These are phyloP conservation scores for Umbellularia californica DNA, from an alignment of 164 flowering plant species.

Conservation along the genomic window DNA sequence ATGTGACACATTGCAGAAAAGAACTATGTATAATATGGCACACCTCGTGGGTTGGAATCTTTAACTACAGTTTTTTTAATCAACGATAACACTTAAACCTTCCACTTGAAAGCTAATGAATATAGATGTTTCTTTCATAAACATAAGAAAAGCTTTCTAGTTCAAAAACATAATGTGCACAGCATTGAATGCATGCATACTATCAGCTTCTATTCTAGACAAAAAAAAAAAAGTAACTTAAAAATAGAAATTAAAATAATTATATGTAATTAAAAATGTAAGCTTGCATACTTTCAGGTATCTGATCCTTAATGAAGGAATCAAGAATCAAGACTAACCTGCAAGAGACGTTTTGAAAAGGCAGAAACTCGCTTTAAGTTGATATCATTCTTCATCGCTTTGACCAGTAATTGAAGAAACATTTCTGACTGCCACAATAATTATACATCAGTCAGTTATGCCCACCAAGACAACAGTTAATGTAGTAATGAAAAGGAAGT, in stretches of 20 bases:
- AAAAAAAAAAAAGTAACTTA: conserved; percentile 1
- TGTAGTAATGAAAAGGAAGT: neutral
- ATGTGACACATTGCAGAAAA: too few species aligned
- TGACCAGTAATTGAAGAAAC: conserved; percentile 74
- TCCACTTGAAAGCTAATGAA: too few species aligned
- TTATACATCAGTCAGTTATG: neutral
- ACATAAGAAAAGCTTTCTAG: too few species aligned
- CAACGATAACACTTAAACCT: too few species aligned
- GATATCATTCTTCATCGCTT: conserved; percentile 86
- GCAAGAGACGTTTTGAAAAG: conserved; percentile 85
- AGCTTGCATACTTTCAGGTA: neutral
- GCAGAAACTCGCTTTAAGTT: conserved; percentile 86
- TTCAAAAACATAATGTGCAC: too few species aligned
- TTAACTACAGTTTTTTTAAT: too few species aligned
- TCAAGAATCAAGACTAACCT: conserved; percentile 38
- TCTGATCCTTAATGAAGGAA: neutral
- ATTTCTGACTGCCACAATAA: conserved; percentile 64
- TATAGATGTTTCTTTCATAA: too few species aligned
- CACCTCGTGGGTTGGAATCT: too few species aligned
- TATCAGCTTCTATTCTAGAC: neutral
- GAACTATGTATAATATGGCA: too few species aligned
- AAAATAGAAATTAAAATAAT: neutral
- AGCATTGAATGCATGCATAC: too few species aligned
- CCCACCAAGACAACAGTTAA: neutral
- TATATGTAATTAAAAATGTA: too few species aligned